Percentiles rank a stretch among this genome's conserved stretches.
These are phyloP conservation scores for Syzygium jambos DNA, from an alignment of 345 rosid species.

Conservation along the genomic window DNA sequence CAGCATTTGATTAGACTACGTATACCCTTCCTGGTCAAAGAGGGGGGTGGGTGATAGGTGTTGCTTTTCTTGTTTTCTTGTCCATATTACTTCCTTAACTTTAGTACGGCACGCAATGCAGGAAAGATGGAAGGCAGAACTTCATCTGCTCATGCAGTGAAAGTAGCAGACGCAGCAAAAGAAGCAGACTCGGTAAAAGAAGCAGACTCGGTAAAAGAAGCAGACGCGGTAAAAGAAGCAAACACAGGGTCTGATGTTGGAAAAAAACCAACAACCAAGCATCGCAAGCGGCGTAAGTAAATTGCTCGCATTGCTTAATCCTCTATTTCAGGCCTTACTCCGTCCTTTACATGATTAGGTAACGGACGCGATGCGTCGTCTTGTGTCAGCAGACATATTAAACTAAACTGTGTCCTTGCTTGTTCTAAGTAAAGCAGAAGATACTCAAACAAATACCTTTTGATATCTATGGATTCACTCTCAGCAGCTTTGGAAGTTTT, in stretches of 20 bases:
- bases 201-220: neutral
- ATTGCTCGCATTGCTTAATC: conserved; percentile 1
- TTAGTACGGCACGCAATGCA: neutral
- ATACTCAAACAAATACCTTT: neutral
- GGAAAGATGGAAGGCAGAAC: conserved; percentile 21
- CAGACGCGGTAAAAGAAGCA: neutral
- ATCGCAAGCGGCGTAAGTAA: conserved; percentile 30
- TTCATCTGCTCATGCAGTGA: conserved; percentile 6
- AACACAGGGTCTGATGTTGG: conserved; percentile 1
- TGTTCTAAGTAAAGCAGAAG: neutral
- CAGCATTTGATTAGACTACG: neutral
- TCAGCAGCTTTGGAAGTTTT: neutral
- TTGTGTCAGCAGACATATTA: neutral
- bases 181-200: neutral
- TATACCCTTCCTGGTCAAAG: neutral
- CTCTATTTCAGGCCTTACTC: neutral
- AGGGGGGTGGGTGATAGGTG: neutral
- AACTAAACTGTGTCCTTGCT: neutral
- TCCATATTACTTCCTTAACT: neutral
- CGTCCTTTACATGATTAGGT: neutral
- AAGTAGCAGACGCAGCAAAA: neutral
- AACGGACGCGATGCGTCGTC: neutral
- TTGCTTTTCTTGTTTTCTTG: neutral
- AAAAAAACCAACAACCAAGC: conserved; percentile 19
- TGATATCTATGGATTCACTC: neutral